Evolutionary conservation across 495 filamentous ascomycete species (phyloP), one percentile per base, ranked within the genome.

Genomic region (Hypoxylon fragiforme): DNA sequence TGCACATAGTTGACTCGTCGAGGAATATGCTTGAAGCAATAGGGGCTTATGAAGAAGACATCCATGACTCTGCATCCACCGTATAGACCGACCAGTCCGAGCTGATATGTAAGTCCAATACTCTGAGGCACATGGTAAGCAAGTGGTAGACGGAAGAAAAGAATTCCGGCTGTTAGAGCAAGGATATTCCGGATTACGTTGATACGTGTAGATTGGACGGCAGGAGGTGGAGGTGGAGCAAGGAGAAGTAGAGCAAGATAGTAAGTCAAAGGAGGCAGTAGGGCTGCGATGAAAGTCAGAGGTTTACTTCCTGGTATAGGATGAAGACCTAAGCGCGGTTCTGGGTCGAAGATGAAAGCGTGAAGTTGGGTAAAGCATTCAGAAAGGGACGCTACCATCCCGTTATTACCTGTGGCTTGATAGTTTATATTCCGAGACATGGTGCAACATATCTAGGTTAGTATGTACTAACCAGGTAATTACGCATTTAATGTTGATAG

Each of bases 91-190:
- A 60, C 44, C 13, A 60, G 56, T 3, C 56, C 56, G 7, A 60
- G 56, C 24, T 60, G 56, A 18, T 60, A 60, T 4, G 56, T 60
- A 5, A 60, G 56, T 18, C 56, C 56, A 18, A 60, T 60, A 19
- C 56, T 60, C 38, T 54, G 56, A 18, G 56, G 56, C 9, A 54
- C 50, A 36, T 60, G 50, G 16, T 60, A 60, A 1, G 49, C 44
- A 16, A 60, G 56, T 6, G 56, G 56, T 2, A 60, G 16, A 9
- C 56, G 50, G 19, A 60, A 60, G 44, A 60, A 60, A 24, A 60
- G 56, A 26, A 45, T 11, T 0, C 49, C 56, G 3, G 56, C 38
- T 15, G 35, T 35, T 5, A 60, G 31, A n/a, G 56, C 56, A 38
- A 60, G 49, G n/a, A 45, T 24, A 18, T 60, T 60, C 13, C 56